Base-by-base conservation (phyloP, 768 basidiomycete genomes). In the Boletales sp. region DNA sequence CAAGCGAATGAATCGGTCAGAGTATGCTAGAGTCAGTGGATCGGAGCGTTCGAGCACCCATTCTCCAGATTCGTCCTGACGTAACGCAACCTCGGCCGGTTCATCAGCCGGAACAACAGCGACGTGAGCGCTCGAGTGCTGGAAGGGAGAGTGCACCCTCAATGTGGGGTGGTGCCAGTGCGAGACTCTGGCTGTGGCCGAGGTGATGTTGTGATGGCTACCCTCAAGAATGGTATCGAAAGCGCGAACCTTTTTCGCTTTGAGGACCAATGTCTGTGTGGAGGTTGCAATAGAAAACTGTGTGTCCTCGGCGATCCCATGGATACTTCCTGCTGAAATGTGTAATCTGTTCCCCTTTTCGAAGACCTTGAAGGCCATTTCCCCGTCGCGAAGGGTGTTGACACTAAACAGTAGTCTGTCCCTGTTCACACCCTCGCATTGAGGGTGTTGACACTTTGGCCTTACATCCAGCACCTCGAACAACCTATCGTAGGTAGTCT, bases 41-140 rank as follows among this genome's bases (percentile, higher is more conserved):
- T 61, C 60, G 12, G 49, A 41, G 19, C 60, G 60, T 34, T 61
- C 51, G 12, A 62, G 19, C 13, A 43, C 21, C 60, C 60, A 61
- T 39, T 38, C 40, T 19, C 25, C 44, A 5, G 6, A 13, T 19
- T 18, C 41, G 14, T 15, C 21, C 33, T 42, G 47, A 18, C 3
- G 18, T 15, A 61, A 25, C 11, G 46, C 40, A 17, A 50, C 13
- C 3, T 61, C 54, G 8, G 53, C 60, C 13, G 33, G 49, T 25
- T 62, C 45, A 1, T 35, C 18, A 11, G 11, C 30, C 9, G 57
- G 45, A n/a, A 59, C 54, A 8, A 49, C 35, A 14, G 54, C 38
- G 8, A 52, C 28, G 17, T 46, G 51, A 43, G 49, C 5, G n/a
- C 46, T 41, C 11, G 43, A 33, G 41, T 18, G 21, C 13, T 9